phyloP scores from a whole-genome alignment of 257 asterid species.

The Paraleonurus japonicus region DNA sequence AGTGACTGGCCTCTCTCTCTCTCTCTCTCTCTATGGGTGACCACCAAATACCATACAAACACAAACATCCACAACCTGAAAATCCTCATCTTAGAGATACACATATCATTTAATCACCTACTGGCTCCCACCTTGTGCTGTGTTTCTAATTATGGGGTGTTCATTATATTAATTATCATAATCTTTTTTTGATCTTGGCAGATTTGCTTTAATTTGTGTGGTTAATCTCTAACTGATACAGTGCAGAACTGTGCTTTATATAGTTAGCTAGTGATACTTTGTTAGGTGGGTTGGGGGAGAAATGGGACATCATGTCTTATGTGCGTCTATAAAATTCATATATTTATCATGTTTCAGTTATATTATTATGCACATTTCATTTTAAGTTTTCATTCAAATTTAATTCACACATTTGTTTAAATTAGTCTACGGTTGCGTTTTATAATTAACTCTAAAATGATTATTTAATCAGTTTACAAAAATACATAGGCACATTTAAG shows the following conservation, averaged over 20 bases:
- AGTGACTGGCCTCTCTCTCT: conserved; percentile 19
- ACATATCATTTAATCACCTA: background rate
- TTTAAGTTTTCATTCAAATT: too few relatives aligned
- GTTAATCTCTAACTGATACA: too few relatives aligned
- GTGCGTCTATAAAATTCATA: too few relatives aligned
- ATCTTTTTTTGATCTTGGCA: background rate
- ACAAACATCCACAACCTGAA: conserved; percentile 33
- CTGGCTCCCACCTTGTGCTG: conserved; percentile 32
- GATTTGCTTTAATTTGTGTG: background rate
- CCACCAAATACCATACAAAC: conserved; percentile 33
- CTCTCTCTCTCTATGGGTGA: conserved; percentile 21
- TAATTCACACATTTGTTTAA: too few relatives aligned
- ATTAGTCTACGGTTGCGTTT: too few relatives aligned
- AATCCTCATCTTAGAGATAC: conserved; percentile 11
- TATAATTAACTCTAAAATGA: background rate
- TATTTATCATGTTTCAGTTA: too few relatives aligned
- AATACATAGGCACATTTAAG: background rate
- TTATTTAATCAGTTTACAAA: too few relatives aligned
- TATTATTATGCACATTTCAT: too few relatives aligned
- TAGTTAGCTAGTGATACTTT: too few relatives aligned
- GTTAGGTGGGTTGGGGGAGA: too few relatives aligned
- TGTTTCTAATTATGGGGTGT: conserved; percentile 20
- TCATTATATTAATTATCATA: background rate
- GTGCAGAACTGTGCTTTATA: too few relatives aligned
- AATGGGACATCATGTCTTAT: too few relatives aligned